These are phyloP conservation scores for Stephania yunnanensis DNA, from an alignment of 164 flowering plant species.

Conservation along the genomic window DNA sequence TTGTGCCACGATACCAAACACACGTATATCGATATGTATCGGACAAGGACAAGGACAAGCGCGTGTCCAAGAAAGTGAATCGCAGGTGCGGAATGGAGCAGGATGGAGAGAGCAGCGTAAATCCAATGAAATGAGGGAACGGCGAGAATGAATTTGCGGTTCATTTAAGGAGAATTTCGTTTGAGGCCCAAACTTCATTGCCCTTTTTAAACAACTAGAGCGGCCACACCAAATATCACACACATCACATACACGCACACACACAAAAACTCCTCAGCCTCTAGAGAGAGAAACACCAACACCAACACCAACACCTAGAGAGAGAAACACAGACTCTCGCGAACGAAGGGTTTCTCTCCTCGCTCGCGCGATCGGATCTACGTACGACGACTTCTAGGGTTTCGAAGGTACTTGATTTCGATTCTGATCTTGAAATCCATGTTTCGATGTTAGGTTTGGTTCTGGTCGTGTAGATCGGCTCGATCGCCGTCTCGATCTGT, in stretches of 20 bases:
- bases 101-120: neutral
- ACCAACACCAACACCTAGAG: neutral
- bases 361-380: no score
- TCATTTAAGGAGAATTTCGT: conserved; percentile 1
- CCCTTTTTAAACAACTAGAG: neutral
- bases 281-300: no score
- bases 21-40: no score
- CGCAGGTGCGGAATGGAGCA: no score
- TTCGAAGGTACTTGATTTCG: neutral
- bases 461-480: neutral
- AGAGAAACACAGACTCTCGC: neutral
- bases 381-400: neutral
- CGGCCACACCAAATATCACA: neutral
- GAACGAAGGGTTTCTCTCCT: no score
- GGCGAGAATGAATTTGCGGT: conserved; percentile 4
- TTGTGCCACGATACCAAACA: no score
- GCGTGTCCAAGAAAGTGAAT: no score
- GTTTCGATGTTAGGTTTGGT: neutral
- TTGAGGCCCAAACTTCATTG: neutral
- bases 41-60: no score
- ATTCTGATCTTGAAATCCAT: neutral
- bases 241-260: no score
- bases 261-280: no score
- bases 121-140: neutral
- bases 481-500: neutral